Base-by-base conservation (phyloP, 352 stramenopile species). In the Globisporangium irregulare region DNA sequence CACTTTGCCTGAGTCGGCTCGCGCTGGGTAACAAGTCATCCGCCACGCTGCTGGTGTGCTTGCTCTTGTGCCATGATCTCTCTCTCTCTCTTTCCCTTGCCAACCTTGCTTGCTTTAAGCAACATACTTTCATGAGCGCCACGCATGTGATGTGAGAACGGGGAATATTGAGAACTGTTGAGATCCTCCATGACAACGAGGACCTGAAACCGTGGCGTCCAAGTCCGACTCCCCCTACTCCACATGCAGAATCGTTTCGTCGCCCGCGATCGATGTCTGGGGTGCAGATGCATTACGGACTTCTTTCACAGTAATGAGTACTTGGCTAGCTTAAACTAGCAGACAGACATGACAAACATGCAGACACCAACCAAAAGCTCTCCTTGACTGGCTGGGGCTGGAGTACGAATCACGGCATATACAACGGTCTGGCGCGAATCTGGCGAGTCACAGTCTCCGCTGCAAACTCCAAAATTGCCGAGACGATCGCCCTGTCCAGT, bases 401-500 rank as follows among this genome's bases (percentile, higher is more conserved):
- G 9, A 38, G 34, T 38, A 14, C 36, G 14, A 18, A 1, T 18
- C 36, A 43, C 10, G 36, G 36, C 36, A 46, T 46, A 20, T 46
- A 46, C 38, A 46, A 20, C 12, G 38, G 18, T 10, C 38, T 14
- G 38, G 20, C 38, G 12, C 38, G 5, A 46, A 46, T 6, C 12
- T 20, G 14, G 12, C 38, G 38, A 15, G 12, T 46, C 38, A 46
- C 14, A 0, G 38, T 20, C 53, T 65, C 1, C 9, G 18, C 43
- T 27, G 43, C 59, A 25, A 65, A 58, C 43, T 18, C 59, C 27
- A 65, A 65, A 38, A 65, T 55, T 3, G 10, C 15, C 27, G 18
- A 38, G 27, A 58, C 15, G 1, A 65, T 8, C 18, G 18, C 20
- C 1, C 0, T 4, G 10, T 57, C 59, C 6, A 64, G 36, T 20